Base-by-base conservation (phyloP, 2,329 filamentous ascomycete species). In the Talaromyces verruculosus region DNA sequence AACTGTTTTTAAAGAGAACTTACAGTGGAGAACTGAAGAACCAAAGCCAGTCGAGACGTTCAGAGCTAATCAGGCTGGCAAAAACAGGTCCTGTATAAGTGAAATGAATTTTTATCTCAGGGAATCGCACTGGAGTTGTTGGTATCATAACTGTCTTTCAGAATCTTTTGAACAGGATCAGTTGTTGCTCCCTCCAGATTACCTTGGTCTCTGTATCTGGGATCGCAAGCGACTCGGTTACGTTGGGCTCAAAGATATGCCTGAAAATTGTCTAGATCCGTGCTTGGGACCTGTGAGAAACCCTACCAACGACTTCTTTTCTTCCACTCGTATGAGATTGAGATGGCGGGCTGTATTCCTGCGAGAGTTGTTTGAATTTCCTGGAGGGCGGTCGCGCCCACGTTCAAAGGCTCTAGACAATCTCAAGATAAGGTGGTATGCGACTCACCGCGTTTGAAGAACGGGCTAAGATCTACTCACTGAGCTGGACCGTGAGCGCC, bases 121-220 rank as follows among this genome's bases (percentile, higher is more conserved):
- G 22, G 37, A 17, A 25, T 3, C 0, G n/a, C 10, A 58, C 10
- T 58, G 53, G 53, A 5, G 8, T 25, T 25, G 3, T 25, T 41
- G 35, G 55, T 59, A 28, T 17, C 35, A 3, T 58, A 2, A 10
- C 19, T 58, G 2, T 57, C 30, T n/a, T 22, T 58, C 15, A 35
- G 59, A 33, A 1, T 30, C 49, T 45, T 33, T 11, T 8, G 22
- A 28, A 33, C 37, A 28, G 13, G 39, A 51, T 22, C 47, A 59
- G 7, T 61, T 45, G 25, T 30, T 3, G 25, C 25, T 47, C 22
- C 41, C 15, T 66, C 43, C 53, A n/a, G 64, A 66, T 41, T 59
- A 41, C 8, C 49, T 62, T 25, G 64, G 63, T 55, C 28, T 65
- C 33, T 65, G 45, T 30, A 61, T 65, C n/a, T 65, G 57, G 45